Evolutionary conservation across 139 green algal species (phyloP), one percentile per base, ranked within the genome.

Genomic region (Cymbomonas tetramitiformis): DNA sequence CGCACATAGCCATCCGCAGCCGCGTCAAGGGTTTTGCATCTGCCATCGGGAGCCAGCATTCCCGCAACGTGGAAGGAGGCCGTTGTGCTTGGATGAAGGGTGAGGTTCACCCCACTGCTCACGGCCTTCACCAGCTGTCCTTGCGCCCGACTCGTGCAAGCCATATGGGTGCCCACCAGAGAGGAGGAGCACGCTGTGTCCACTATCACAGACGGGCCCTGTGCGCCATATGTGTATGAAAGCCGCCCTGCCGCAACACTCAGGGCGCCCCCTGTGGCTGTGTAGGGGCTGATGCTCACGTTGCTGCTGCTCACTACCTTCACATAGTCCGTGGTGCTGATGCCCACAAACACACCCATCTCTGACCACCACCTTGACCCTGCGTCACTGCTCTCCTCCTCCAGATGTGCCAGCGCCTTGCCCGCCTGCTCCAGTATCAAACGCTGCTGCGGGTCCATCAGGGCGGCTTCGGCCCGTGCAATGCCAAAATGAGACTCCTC

Each of bases 101-200:
- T 65, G 29, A 91, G 62, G 64, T 92, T 91, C 2, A 86, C 78
- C 8, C 86, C 86, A 9, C 53, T 61, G 29, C 76, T 38, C 10
- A 54, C 3, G 4, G 23, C 26, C 21, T 47, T 6, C 6, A 4
- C 18, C 5, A 18, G 30, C 51, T 49, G 28, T 7, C 51, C 28
- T 7, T 8, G 32, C 18, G 18, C 70, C 74, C 61, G 54, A 15
- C n/a, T n/a, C 12, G 29, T 65, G 46, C 62, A 33, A 1, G 79
- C 77, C 8, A 88, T 30, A 50, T 80, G 59, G 1, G 74, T 66
- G n/a, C 79, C 70, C 2, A 92, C 80, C 21, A 95, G 67, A 5
- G 79, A 88, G 8, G 84, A 88, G 8, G 82, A 93, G 74, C 86
- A 95, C 4, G 86, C 86, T 2, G 82, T 87, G 65, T 82, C 65